Percentiles rank a stretch among this genome's conserved stretches.
These are phyloP conservation scores for Meira miltonrushii DNA, from an alignment of 1,284 basidiomycete genomes.

Conservation along the genomic window DNA sequence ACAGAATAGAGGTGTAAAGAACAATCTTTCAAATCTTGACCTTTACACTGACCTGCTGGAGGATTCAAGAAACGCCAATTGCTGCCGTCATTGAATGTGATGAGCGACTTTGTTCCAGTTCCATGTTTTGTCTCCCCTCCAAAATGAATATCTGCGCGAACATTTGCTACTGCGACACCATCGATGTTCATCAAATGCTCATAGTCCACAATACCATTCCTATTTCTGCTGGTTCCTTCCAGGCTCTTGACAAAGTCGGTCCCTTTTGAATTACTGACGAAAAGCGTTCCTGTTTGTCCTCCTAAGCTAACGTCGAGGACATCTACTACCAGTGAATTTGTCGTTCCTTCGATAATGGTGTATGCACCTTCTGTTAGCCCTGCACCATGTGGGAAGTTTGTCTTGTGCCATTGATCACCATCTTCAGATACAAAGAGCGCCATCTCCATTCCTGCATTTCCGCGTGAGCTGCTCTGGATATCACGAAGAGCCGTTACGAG, in stretches of 20 bases:
- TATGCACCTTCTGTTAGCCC: conserved; percentile 81
- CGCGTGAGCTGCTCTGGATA: conserved; percentile 19
- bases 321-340: conserved; percentile 87
- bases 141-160: conserved; percentile 69
- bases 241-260: conserved; percentile 90
- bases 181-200: conserved; percentile 88
- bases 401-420: conserved; percentile 40
- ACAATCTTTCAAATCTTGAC: conserved; percentile 61
- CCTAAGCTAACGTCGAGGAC: conserved; percentile 56
- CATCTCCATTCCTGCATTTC: conserved; percentile 25
- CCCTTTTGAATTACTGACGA: conserved; percentile 88
- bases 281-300: conserved; percentile 65
- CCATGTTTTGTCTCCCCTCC: conserved; percentile 50
- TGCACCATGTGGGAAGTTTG: conserved; percentile 73
- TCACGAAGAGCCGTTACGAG: conserved; percentile 46
- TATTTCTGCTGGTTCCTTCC: conserved; percentile 82
- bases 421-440: conserved; percentile 43
- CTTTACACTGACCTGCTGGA: conserved; percentile 64
- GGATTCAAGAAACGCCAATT: conserved; percentile 69
- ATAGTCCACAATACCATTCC: conserved; percentile 82
- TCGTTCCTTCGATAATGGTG: conserved; percentile 88
- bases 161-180: conserved; percentile 85
- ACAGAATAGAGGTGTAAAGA: conserved; percentile 88
- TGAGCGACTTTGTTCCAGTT: conserved; percentile 69
- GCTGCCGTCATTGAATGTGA: conserved; percentile 89